Base-by-base conservation (phyloP, 768 basidiomycete species). In the Cystobasidium tubakii region DNA sequence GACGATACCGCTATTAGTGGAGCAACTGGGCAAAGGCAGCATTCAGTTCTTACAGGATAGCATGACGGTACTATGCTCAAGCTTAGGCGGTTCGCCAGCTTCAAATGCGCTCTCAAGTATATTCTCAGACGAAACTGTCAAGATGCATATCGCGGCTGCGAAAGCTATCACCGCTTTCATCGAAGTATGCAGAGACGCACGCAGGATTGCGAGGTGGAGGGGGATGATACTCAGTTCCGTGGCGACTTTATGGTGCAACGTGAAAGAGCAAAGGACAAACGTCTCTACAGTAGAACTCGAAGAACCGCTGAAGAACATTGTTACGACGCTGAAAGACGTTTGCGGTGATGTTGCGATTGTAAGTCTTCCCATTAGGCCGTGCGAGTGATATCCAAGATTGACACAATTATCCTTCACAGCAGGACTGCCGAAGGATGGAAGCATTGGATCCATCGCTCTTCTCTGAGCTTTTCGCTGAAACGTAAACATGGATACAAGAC, bases 181-280 rank as follows among this genome's bases (percentile, higher is more conserved):
- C 17, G 23, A 36, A 27, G 33, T 71, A 2, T 55, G 53, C 27
- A 53, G n/a, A 23, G 69, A 36, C 9, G 55, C 55, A 44, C 29
- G 43, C 54, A 55, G 69, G 43, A 25, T 62, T 19, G 60, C 43
- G n/a, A 72, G 69, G 34, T 75, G 74, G 74, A 71, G 74, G 31
- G 64, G 25, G 4, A 43, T 72, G 71, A 33, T 72, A 10, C 27
- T 75, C 17, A 63, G 36, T 29, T 63, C 54, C 25, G 23, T 75
- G 7, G 71, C 33, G 1, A 75, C 42, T 21, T 62, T 67, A 29
- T 75, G 74, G 74, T 34, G 53, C 19, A 29, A 34, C 17, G 9
- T 64, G 23, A 21, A 65, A n/a, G 73, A 64, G 31, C 64, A 74
- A 44, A 34, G 39, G 9, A 17, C 72, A 39, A 27, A 19, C 23